These are phyloP conservation scores for Xerocomellus chrysenteron DNA, from an alignment of 768 basidiomycete species.

Conservation along the genomic window DNA sequence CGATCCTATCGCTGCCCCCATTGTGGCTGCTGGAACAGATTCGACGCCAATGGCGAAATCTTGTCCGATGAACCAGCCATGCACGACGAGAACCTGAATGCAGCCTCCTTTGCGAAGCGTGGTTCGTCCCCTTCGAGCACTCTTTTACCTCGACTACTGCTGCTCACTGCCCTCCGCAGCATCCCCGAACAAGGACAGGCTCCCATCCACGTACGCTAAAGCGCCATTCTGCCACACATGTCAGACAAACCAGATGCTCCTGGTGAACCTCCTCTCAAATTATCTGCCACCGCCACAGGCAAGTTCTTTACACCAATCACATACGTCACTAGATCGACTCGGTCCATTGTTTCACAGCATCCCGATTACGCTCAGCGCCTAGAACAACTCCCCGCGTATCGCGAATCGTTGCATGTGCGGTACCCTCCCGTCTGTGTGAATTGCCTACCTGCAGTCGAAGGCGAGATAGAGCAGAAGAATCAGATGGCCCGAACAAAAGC, in stretches of 20 bases:
- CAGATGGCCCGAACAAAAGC: constrained; percentile 80
- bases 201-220: constrained; percentile 57
- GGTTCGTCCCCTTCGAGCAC: constrained; percentile 42
- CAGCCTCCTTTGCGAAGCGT: constrained; percentile 65
- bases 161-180: constrained; percentile 38
- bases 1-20: constrained; percentile 63
- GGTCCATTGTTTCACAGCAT: constrained; percentile 46
- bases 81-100: constrained; percentile 76
- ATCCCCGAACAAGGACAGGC: constrained; percentile 64
- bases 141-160: neutral
- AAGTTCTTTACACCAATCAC: constrained; percentile 23
- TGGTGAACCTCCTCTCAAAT: constrained; percentile 83
- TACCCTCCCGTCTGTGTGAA: constrained; percentile 84
- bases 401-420: constrained; percentile 68
- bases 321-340: neutral
- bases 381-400: constrained; percentile 67
- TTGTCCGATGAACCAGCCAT: constrained; percentile 85
- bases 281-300: constrained; percentile 83
- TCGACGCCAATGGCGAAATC: constrained; percentile 70
- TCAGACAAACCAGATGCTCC: constrained; percentile 88
- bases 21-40: constrained; percentile 76
- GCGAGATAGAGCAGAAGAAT: constrained; percentile 74
- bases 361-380: constrained; percentile 68
- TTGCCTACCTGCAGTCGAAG: constrained; percentile 79
- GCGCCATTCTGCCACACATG: constrained; percentile 84